Conservation (phyloP, 2,329 filamentous ascomycete species). For the Trichoderma koningii region DNA sequence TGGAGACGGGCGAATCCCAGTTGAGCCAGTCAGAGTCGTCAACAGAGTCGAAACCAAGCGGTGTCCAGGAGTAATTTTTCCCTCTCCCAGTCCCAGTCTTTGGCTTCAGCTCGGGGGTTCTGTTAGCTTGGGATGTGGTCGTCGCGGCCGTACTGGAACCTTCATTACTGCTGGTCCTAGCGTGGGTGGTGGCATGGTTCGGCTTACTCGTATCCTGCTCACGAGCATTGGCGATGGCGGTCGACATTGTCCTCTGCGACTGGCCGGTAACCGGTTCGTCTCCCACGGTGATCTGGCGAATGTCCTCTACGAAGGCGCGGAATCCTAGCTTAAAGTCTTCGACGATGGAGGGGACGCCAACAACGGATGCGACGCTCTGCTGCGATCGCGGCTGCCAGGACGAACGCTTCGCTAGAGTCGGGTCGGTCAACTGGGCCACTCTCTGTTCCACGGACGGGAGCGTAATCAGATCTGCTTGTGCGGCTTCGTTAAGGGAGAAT, state of each 20-base stretch:
- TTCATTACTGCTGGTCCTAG: constrained; percentile 48
- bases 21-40: constrained; percentile 66
- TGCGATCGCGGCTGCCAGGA: constrained; percentile 60
- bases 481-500: constrained; percentile 48
- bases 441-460: constrained; percentile 38
- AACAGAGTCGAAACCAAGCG: constrained; percentile 57
- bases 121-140: constrained; percentile 40
- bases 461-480: constrained; percentile 35
- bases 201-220: constrained; percentile 27
- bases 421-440: constrained; percentile 42
- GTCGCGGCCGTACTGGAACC: constrained; percentile 41
- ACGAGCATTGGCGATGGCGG: constrained; percentile 33
- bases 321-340: constrained; percentile 87
- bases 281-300: constrained; percentile 91
- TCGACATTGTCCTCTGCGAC: constrained; percentile 38
- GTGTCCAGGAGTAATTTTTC: constrained; percentile 63
- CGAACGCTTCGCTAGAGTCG: constrained; percentile 55
- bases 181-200: constrained; percentile 42
- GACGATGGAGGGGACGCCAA: constrained; percentile 71
- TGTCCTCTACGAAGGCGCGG: constrained; percentile 93
- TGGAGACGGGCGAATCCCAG: constrained; percentile 61
- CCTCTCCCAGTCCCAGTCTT: constrained; percentile 45
- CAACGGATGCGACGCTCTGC: constrained; percentile 42
- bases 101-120: constrained; percentile 37
- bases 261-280: constrained; percentile 76